Base-by-base conservation (phyloP, 2,329 filamentous ascomycete genomes). In the Diatrype stigma region DNA sequence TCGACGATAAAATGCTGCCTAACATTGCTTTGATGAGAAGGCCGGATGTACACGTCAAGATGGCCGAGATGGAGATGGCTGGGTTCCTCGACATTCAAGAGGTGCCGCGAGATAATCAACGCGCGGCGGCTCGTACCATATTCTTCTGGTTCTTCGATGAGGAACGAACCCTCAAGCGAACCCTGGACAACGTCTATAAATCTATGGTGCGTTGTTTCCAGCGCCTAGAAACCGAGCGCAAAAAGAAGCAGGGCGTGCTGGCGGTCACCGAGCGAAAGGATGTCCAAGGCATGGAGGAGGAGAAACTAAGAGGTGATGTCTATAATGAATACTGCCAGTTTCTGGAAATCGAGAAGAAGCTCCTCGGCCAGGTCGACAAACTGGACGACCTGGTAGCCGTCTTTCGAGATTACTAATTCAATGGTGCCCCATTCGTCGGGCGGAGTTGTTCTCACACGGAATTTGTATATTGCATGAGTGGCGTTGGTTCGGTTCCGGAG, bases 41-140 rank as follows among this genome's bases (percentile, higher is more conserved):
- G 61, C 85, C 87, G 51, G 90, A 96, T 48, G 83, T 97, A 22
- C 89, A 94, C 45, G 84, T 86, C 51, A 87, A 91, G 55, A 86
- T 97, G 70, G 86, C 89, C 14, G 84, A 86, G 55, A 89, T 99
- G 79, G 89, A 96, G 60, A 85, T 90, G 67, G 84, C 85, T 17
- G 93, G 94, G 2, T 86, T 94, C 54, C 84, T 96, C 12, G 90
- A 97, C 59, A 83, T 96, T 6, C 94, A 99, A 68, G 94, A 99
- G 72, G 87, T 99, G 1, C 94, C 94, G 1, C 89, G 89, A 58
- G 93, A 97, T 63, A 87, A 87, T 57, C 86, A 85, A 55, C 86
- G 91, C 32, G 82, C 88, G 60, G 89, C 92, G 1, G 89, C 86
- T 55, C 84, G 90, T 48, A 96, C 91, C 0, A 80, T 96, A 22